Percentiles rank a stretch among this genome's conserved stretches.
Evolutionary conservation across 129 eudicot species (phyloP).

Genomic region (Scalesia atractyloides): DNA sequence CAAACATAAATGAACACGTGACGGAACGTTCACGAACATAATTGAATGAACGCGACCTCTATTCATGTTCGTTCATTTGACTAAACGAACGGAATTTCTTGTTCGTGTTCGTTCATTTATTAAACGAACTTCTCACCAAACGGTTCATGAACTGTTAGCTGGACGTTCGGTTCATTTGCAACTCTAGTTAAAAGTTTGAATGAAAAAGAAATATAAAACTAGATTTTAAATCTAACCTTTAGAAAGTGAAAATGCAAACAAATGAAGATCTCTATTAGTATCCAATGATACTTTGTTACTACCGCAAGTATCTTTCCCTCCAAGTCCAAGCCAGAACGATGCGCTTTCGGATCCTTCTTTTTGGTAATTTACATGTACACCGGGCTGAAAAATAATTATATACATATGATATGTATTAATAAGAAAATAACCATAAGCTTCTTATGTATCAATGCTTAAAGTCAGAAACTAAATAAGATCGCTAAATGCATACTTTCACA

Average conservation of each 20-base stretch:
- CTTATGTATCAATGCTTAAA: neutral
- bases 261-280: constrained; percentile 79
- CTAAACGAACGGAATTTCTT: too few species aligned
- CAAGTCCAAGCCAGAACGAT: constrained; percentile 86
- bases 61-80: too few species aligned
- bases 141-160: too few species aligned
- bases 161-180: too few species aligned
- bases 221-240: constrained; percentile 44
- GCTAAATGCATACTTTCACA: constrained; percentile 59
- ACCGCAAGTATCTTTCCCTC: constrained; percentile 76
- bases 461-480: neutral
- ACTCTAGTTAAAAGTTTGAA: constrained; percentile 37
- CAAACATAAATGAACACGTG: too few species aligned
- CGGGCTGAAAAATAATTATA: constrained; percentile 55
- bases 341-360: constrained; percentile 99
- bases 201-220: neutral
- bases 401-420: neutral
- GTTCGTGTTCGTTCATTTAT: too few species aligned
- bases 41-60: too few species aligned
- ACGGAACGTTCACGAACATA: too few species aligned
- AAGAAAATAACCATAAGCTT: neutral
- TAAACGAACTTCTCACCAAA: too few species aligned
- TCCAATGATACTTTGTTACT: constrained; percentile 66
- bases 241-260: constrained; percentile 61
- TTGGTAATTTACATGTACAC: constrained; percentile 63